Conservation (phyloP, 2,329 filamentous ascomycete genomes). For the Bipolaris victoriae region DNA sequence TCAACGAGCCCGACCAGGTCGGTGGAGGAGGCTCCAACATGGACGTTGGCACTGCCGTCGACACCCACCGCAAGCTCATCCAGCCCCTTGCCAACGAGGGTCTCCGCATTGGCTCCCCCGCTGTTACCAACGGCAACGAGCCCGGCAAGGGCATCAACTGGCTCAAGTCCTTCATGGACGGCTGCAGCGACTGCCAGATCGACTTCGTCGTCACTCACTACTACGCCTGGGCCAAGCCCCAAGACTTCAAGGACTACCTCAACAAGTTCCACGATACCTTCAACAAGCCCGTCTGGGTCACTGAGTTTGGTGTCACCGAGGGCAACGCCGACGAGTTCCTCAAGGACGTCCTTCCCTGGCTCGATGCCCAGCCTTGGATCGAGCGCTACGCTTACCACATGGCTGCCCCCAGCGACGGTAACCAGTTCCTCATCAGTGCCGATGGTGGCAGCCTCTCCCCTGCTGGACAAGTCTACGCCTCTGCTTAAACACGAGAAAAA, state of each 20-base stretch:
- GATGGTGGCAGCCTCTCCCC: conserved; percentile 28
- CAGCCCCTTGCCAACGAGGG: conserved; percentile 32
- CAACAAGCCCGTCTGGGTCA: conserved; percentile 46
- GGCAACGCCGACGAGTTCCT: conserved; percentile 37
- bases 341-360: conserved; percentile 42
- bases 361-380: conserved; percentile 42
- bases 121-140: conserved; percentile 43
- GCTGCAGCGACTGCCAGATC: conserved; percentile 38
- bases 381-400: conserved; percentile 45
- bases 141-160: conserved; percentile 38
- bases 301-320: conserved; percentile 44
- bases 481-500: conserved; percentile 3
- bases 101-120: conserved; percentile 44
- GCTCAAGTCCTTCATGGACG: conserved; percentile 38
- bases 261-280: conserved; percentile 34
- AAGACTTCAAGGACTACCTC: conserved; percentile 50
- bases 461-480: conserved; percentile 26
- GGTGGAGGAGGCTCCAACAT: conserved; percentile 40
- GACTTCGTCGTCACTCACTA: conserved; percentile 49
- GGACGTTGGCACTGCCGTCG: conserved; percentile 28
- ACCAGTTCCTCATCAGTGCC: conserved; percentile 27
- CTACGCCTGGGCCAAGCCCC: conserved; percentile 42
- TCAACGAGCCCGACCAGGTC: conserved; percentile 50
- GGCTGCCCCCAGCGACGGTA: conserved; percentile 29
- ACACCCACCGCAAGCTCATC: conserved; percentile 33